Evolutionary conservation across 768 basidiomycete genomes (phyloP), one percentile per base, ranked within the genome.

Genomic region (Boletellus ananas): DNA sequence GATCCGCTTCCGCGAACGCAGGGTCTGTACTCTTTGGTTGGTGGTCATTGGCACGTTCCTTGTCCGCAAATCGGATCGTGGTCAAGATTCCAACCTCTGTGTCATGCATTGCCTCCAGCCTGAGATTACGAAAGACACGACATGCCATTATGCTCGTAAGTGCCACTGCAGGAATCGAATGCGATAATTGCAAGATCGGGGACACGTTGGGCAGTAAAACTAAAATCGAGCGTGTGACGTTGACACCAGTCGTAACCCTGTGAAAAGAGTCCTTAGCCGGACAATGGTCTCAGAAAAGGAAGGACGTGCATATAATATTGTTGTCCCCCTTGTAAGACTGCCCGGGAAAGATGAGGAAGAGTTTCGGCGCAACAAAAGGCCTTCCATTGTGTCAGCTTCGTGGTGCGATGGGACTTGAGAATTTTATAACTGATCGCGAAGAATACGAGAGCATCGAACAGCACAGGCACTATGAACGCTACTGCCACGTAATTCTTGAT

Each of bases 321-420:
- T 46, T 74, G 71, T 14, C 73, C 72, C 23, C 69, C 69, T n/a
- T 63, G 58, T 12, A 75, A 47, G 6, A 75, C 18, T 11, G 65
- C 65, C 38, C 50, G 58, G 4, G 71, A 68, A 43, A 74, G 48
- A 33, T 35, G 54, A 33, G 71, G 71, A 18, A 74, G 61, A 11
- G 64, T 43, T 4, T 61, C 38, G 5, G 57, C 61, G 14, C 39
- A 44, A 16, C 64, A 54, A 47, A 66, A 63, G 2, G 52, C 21
- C 48, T 45, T 59, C 45, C 66, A 51, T 25, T 27, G 37, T 34
- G 29, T 49, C 2, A 52, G 29, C n/a, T 47, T 56, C 9, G 36
- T 35, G 11, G 56, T 52, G 3, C 41, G 43, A 47, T 61, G 56
- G n/a, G 50, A 57, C 45, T 35, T 42, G 17, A 63, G 51, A 18